These are phyloP conservation scores for Hericium rajendrae DNA, from an alignment of 768 basidiomycete species.

Conservation along the genomic window DNA sequence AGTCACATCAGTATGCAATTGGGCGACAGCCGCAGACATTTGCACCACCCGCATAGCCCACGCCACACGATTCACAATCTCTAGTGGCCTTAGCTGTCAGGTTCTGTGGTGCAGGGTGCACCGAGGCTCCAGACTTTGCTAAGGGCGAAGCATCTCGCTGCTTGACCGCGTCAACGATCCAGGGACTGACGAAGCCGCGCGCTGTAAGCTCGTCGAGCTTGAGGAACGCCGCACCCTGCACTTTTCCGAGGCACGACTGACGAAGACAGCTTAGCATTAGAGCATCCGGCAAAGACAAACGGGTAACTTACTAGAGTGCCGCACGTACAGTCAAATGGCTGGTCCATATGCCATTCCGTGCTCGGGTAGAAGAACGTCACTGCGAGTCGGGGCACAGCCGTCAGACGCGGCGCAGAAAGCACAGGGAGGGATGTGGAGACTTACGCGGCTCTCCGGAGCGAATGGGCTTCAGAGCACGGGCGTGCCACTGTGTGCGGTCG, in stretches of 20 bases:
- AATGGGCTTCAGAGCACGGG: constrained; percentile 35
- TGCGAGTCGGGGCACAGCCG: constrained; percentile 2
- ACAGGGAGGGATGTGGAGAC: constrained; percentile 15
- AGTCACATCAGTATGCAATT: neutral
- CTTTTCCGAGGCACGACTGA: constrained; percentile 36
- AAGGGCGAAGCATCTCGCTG: neutral
- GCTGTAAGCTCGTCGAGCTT: constrained; percentile 26
- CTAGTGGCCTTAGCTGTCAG: neutral
- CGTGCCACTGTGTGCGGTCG: constrained; percentile 36
- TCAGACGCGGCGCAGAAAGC: constrained; percentile 10
- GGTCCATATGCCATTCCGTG: constrained; percentile 64
- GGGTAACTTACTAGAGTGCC: constrained; percentile 21
- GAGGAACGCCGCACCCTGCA: constrained; percentile 38
- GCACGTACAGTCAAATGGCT: constrained; percentile 49
- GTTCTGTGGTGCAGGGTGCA: too few species aligned
- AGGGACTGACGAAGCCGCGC: constrained; percentile 32
- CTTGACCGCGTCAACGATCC: constrained; percentile 22
- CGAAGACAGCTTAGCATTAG: neutral
- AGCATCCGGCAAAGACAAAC: constrained; percentile 8
- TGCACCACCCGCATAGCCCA: neutral
- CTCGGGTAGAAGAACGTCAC: constrained; percentile 59
- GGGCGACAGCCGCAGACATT: neutral
- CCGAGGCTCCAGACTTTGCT: neutral
- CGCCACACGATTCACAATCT: neutral
- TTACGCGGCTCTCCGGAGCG: constrained; percentile 28